Evolutionary conservation across 1,284 basidiomycete genomes (phyloP), one percentile per base, ranked within the genome.

Genomic region (Ustilago bromivora): DNA sequence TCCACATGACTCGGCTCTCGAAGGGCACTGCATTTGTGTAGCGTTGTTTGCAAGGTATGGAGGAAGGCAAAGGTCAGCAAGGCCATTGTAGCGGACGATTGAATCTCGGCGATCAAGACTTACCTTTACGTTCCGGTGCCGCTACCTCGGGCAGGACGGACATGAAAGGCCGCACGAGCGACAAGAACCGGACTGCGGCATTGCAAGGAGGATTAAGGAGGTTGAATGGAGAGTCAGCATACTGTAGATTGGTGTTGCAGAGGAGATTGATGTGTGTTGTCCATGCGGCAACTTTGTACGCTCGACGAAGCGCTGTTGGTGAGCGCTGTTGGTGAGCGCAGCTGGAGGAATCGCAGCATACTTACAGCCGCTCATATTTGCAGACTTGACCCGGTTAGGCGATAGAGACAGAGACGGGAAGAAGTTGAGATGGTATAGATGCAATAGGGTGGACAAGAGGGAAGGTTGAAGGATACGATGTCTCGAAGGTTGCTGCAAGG

Each of bases 151-250:
- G 84, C 63, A 85, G 73, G 74, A 85, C 78, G 66, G 82, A 81
- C 80, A 85, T 83, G 73, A 85, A 85, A 19, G 84, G 84, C 66
- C 84, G 81, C 78, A 85, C 84, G 59, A 85, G 84, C 80, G 82
- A 82, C 77, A 85, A 66, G 64, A 85, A 81, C 58, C 84, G 82
- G 83, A 85, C 81, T 83, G 70, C 19, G 28, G 41, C 36, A 56
- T 56, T 19, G 28, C 12, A 38, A 36, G 12, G 35, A 9, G 34
- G 31, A 35, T 31, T 17, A 43, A 28, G 40, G 41, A n/a, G 34
- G 13, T 23, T 5, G 28, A 40, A 17, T 11, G 28, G n/a, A 49
- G 13, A 17, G 51, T 73, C 40, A 73, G 61, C 31, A 57, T 64
- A 51, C 28, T 57, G 64, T 52, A 35, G 31, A 7, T 47, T 5